Conservation (phyloP, 192 early-diverging fungal genomes). For the Helicostylum pulchrum region DNA sequence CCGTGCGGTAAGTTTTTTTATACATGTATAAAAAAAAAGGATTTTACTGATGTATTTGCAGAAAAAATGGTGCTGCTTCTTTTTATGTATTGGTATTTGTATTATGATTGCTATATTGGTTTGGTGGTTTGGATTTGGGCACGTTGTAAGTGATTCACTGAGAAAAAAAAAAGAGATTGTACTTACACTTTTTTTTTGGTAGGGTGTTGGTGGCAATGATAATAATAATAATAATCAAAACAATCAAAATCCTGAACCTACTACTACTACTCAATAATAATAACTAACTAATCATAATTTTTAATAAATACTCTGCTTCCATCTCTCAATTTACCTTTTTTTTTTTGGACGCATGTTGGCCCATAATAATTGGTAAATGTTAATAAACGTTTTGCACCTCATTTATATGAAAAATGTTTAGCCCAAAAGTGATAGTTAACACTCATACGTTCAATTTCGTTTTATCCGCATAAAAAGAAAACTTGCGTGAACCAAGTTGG, state of each 20-base stretch:
- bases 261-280: not conserved
- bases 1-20: slow-evolving; percentile 19
- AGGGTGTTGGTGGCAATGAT: not conserved
- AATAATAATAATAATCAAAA: not conserved
- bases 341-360: too few relatives aligned
- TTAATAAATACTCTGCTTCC: too few relatives aligned
- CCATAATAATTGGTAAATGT: too few relatives aligned
- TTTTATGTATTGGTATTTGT: slow-evolving; percentile 25
- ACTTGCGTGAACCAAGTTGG: too few relatives aligned
- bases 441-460: too few relatives aligned
- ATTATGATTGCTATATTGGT: slow-evolving; percentile 33
- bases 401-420: too few relatives aligned
- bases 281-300: too few relatives aligned
- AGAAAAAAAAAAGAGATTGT: not conserved
- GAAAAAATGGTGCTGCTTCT: slow-evolving; percentile 38
- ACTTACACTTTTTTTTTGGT: not conserved
- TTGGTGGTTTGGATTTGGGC: slow-evolving; percentile 34
- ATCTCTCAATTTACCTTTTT: too few relatives aligned
- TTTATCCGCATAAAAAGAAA: too few relatives aligned
- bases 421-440: too few relatives aligned
- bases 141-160: not conserved
- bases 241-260: not conserved
- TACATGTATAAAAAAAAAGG: not conserved
- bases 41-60: not conserved
- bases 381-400: too few relatives aligned